Evolutionary conservation across 176 grass and related monocot genomes (phyloP), one percentile per base, ranked within the genome.

Genomic region (Musa acuminata): DNA sequence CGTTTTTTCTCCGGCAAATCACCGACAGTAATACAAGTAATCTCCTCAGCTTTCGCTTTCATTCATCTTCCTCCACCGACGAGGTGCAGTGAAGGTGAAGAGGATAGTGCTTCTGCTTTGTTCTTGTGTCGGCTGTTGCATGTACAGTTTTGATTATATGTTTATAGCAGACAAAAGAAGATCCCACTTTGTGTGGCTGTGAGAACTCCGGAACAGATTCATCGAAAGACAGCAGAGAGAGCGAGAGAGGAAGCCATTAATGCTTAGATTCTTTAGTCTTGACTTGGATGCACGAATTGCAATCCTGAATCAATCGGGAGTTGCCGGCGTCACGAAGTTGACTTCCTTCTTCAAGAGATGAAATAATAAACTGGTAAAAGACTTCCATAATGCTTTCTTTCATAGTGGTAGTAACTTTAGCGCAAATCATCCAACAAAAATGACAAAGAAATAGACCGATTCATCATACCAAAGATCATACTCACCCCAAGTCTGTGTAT

Each of bases 161-260:
- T 60, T 16, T 60, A 7, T 19, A n/a, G 57, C 57, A n/a, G 35
- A 43, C 35, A 43, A 43, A 6, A 43, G 35, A 60, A 60, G 16
- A 20, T 60, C 57, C 57, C 57, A 60, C 57, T 60, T 60, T 60
- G 57, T 60, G 57, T n/a, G 57, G 57, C 57, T 60, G 17, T 60
- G 13, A n/a, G 3, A 20, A 17, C 57, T 20, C 57, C n/a, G 13
- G 13, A 1, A 20, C 57, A n/a, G 57, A 60, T 60, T 17, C 16
- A 60, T 60, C 6, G 16, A 60, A 57, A 16, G 13, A 1, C 3
- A 16, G 17, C 13, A 57, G 12, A 57, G 19, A 16, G 3, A 43
- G 4, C 35, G 35, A 43, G 35, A 43, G 35, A 43, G 35, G 35
- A 43, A 6, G 4, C 35, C 35, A 43, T 43, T 43, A 43, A 0